These are phyloP conservation scores for Ophiostoma sp. DNA, from an alignment of 2,329 filamentous ascomycete genomes.

Conservation along the genomic window DNA sequence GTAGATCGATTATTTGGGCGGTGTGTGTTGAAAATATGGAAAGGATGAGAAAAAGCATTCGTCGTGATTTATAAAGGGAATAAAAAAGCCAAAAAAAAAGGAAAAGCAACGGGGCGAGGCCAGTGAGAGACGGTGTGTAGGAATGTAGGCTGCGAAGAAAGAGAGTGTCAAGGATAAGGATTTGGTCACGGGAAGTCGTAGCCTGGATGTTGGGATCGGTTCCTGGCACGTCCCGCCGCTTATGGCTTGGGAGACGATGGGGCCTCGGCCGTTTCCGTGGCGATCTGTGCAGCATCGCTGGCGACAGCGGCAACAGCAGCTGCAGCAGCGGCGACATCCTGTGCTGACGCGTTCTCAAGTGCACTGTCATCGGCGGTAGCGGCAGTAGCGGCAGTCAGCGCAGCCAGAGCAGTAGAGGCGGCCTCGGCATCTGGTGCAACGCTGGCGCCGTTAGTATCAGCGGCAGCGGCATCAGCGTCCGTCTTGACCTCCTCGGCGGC, in stretches of 20 bases:
- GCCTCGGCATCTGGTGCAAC: not conserved
- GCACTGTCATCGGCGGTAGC: not conserved
- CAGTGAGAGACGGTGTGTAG: not conserved
- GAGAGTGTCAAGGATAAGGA: not conserved
- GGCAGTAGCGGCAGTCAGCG: constrained; percentile 6
- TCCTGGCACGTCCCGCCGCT: not conserved
- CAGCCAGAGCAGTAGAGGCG: not conserved
- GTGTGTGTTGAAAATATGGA: not conserved
- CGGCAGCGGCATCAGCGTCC: no score
- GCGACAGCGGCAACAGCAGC: constrained; percentile 4
- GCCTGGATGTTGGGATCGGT: no score
- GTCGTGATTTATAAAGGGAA: constrained; percentile 7
- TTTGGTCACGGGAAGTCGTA: not conserved
- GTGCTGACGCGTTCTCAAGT: not conserved
- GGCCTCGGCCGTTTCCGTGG: not conserved
- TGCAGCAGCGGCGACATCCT: constrained; percentile 1
- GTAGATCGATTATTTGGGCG: not conserved
- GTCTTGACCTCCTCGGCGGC: not conserved
- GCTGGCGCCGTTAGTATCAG: not conserved
- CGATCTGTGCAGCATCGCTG: not conserved
- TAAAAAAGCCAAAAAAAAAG: not conserved
- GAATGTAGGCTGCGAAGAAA: not conserved
- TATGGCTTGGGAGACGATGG: constrained; percentile 14
- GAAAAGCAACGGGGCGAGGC: not conserved
- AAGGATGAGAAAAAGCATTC: not conserved